Evolutionary conservation across 1,139 yeast genomes (phyloP).

Genomic region (Yamadazyma blattariae): DNA sequence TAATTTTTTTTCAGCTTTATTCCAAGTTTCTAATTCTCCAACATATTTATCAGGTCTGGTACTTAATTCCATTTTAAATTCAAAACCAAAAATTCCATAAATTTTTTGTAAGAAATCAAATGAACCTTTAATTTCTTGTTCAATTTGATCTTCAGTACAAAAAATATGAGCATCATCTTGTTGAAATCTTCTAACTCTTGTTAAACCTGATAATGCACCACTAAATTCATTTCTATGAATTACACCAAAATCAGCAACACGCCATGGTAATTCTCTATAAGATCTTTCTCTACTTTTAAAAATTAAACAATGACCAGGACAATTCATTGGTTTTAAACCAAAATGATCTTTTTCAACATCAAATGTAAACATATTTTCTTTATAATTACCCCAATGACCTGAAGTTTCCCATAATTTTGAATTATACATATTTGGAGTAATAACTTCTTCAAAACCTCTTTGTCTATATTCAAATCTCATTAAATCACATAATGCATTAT

Average conservation of each 20-base stretch:
- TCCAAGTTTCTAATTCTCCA: slow-evolving; percentile 87
- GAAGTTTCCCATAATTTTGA: slow-evolving; percentile 95
- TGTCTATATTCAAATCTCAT: slow-evolving; percentile 79
- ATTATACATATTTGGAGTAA: slow-evolving; percentile 97
- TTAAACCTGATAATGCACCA: slow-evolving; percentile 81
- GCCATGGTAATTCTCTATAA: slow-evolving; percentile 91
- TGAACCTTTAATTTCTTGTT: slow-evolving; percentile 71
- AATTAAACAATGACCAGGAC: slow-evolving; percentile 96
- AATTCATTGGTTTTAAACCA: slow-evolving; percentile 97
- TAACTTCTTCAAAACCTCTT: slow-evolving; percentile 96
- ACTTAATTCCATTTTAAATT: slow-evolving; percentile 84
- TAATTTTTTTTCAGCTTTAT: slow-evolving; percentile 77
- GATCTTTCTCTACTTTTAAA: slow-evolving; percentile 87
- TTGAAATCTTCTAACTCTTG: slow-evolving; percentile 96
- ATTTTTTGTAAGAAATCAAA: slow-evolving; percentile 77
- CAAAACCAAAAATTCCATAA: slow-evolving; percentile 84
- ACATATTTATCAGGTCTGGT: slow-evolving; percentile 93
- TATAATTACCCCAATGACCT: slow-evolving; percentile 97
- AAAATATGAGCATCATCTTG: slow-evolving; percentile 99
- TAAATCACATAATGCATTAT: slow-evolving; percentile 76
- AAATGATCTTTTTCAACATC: slow-evolving; percentile 88
- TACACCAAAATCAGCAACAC: slow-evolving; percentile 95
- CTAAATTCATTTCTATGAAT: slow-evolving; percentile 94
- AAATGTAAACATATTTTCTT: slow-evolving; percentile 95
- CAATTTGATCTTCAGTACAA: slow-evolving; percentile 88